Percentiles rank a stretch among this genome's conserved stretches.
Evolutionary conservation across 1,284 basidiomycete genomes (phyloP).

Genomic region (Boletus smithii): DNA sequence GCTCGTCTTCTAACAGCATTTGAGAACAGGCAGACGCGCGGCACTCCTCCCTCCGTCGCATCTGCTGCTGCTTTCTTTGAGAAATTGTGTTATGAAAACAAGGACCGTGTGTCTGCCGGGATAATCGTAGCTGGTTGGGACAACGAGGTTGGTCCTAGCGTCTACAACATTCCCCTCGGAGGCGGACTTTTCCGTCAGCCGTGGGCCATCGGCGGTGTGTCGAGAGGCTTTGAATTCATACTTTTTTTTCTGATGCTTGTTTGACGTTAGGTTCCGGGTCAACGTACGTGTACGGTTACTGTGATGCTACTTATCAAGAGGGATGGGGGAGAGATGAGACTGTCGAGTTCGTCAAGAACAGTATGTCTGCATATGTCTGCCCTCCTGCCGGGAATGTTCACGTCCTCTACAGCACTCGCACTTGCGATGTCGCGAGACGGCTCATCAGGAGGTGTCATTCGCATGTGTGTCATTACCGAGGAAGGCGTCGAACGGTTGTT

Average conservation of each 20-base stretch:
- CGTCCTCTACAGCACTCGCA: conserved; percentile 64
- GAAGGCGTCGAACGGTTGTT: conserved; percentile 90
- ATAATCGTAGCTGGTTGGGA: conserved; percentile 99
- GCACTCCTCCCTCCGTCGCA: conserved; percentile 73
- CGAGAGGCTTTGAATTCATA: background rate
- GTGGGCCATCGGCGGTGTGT: conserved; percentile 91
- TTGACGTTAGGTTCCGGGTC: conserved; percentile 79
- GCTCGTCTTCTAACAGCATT: conserved; percentile 7
- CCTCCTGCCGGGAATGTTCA: conserved; percentile 11
- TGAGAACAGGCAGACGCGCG: conserved; percentile 59
- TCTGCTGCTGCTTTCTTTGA: conserved; percentile 86
- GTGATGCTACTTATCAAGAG: conserved; percentile 95
- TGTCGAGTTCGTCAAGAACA: conserved; percentile 93
- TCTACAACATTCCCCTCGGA: conserved; percentile 95
- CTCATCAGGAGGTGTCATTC: conserved; percentile 95
- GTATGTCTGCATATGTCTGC: conserved; percentile 48
- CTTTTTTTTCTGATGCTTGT: conserved; percentile 1
- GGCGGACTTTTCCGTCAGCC: conserved; percentile 93
- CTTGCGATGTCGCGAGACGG: conserved; percentile 98
- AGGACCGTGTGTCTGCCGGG: conserved; percentile 84
- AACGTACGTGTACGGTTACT: conserved; percentile 98
- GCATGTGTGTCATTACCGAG: conserved; percentile 95
- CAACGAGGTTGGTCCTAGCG: conserved; percentile 86
- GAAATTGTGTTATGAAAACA: conserved; percentile 91
- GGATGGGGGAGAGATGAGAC: conserved; percentile 93